Base-by-base conservation (phyloP, 495 filamentous ascomycete species). In the Penicillium diatomitis region DNA sequence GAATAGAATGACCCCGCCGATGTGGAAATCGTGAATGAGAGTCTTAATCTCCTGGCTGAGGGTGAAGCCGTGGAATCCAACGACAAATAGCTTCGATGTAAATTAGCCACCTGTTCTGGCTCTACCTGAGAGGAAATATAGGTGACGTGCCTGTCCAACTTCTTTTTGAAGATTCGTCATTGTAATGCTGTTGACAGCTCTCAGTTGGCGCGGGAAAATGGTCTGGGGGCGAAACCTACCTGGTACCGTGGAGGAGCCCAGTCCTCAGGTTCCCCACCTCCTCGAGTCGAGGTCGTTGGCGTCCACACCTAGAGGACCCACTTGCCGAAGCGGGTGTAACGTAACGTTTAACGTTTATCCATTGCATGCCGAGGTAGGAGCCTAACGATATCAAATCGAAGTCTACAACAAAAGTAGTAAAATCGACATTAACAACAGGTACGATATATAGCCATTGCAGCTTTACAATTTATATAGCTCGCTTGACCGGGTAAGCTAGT, bases 1-100 rank as follows among this genome's bases (percentile, higher is more conserved):
- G 50, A 77, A 77, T 3, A 77, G 57, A 33, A 77, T 67, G 47
- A 77, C 58, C 2, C 70, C 65, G 30, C 73, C 73, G 5, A 77
- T 46, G 41, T 67, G 66, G 52, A 74, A 69, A 5, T 66, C 68
- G n/a, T 56, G 64, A 41, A 77, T 75, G 46, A 77, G 50, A 4
- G 55, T 68, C 46, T 72, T 74, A 54, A 77, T 70, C 49, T 75
- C 72, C 3, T 67, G 56, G 51, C 68, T 74, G 28, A 66, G 68
- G 1, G 57, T 61, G 41, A 62, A 56, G 38, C 70, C 72, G 48
- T 77, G 67, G 36, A 77, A 74, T 8, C 73, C 73, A 39, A 74
- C 72, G 30, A 68, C 72, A 53, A 77, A 77, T 32, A 77, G 65
- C 73, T 77, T 41, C 6, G 44, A 41, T 6, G 41, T 44, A 39